Conservation (phyloP, 805 yeast genomes). For the Torulaspora maleeae region DNA sequence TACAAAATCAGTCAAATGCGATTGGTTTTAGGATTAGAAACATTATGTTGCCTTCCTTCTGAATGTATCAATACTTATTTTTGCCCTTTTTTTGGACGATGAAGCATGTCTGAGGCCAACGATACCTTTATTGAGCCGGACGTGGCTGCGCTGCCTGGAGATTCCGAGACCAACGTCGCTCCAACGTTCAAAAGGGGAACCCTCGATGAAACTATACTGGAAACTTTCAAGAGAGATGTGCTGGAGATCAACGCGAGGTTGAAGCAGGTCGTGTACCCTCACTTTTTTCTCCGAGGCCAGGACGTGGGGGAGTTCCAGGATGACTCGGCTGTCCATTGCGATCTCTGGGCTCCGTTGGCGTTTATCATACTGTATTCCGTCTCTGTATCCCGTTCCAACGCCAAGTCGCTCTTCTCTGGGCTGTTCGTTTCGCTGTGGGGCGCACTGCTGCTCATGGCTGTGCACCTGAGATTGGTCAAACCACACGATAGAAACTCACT, state of each 20-base stretch:
- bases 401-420: constrained; percentile 31
- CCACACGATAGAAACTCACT: constrained; percentile 26
- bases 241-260: constrained; percentile 31
- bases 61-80: constrained; percentile 18
- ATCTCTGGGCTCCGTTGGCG: constrained; percentile 37
- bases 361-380: constrained; percentile 32
- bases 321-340: constrained; percentile 23
- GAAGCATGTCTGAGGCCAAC: constrained; percentile 5
- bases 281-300: constrained; percentile 14
- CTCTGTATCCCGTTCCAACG: constrained; percentile 29
- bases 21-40: constrained; percentile 34
- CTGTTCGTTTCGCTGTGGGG: constrained; percentile 33
- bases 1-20: constrained; percentile 19
- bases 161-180: not conserved
- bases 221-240: constrained; percentile 32
- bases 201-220: constrained; percentile 30
- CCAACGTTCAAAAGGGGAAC: constrained; percentile 29
- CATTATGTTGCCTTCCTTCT: constrained; percentile 42
- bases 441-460: constrained; percentile 26
- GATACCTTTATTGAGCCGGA: constrained; percentile 29
- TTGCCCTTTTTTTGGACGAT: constrained; percentile 3
- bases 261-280: constrained; percentile 35
- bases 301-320: constrained; percentile 1
- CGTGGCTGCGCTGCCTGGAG: constrained; percentile 10
- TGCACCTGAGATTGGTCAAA: constrained; percentile 30